phyloP scores from a whole-genome alignment of 2,329 filamentous ascomycete species.

The Colletotrichum cuscutae region DNA sequence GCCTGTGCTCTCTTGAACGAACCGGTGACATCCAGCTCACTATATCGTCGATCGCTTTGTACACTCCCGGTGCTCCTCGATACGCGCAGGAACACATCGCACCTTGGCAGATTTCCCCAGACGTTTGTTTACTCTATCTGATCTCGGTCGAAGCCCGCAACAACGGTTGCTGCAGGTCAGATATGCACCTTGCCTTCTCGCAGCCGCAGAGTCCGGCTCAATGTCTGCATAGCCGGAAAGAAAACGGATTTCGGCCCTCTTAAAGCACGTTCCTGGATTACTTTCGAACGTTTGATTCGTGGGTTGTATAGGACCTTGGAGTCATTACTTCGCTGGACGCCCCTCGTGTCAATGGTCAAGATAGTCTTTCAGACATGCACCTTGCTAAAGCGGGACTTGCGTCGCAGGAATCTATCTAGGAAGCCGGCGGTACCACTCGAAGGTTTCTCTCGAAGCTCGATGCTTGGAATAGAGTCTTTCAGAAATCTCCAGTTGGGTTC shows the following conservation, averaged over 20 bases:
- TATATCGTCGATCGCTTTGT: slow-evolving; percentile 3
- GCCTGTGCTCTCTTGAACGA: slow-evolving; percentile 7
- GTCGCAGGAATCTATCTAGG: background rate
- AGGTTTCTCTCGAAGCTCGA: background rate
- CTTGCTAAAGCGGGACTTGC: background rate
- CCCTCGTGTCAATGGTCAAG: background rate
- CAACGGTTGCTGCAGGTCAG: background rate
- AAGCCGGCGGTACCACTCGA: background rate
- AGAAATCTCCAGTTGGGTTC: background rate
- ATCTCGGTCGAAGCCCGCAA: slow-evolving; percentile 14
- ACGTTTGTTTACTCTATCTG: slow-evolving; percentile 33
- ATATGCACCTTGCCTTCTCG: slow-evolving; percentile 27
- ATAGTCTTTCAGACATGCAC: background rate
- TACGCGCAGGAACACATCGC: slow-evolving; percentile 16
- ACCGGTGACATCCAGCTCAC: background rate
- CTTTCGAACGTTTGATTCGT: background rate
- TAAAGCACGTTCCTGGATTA: background rate
- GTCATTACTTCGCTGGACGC: background rate
- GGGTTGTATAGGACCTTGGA: background rate
- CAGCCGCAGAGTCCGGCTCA: background rate
- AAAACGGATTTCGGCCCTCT: background rate
- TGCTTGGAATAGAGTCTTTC: background rate
- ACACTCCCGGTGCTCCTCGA: slow-evolving; percentile 3
- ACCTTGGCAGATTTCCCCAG: slow-evolving; percentile 17
- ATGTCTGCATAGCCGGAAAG: background rate